phyloP scores from a whole-genome alignment of 345 rosid species.

The Eucalyptus grandis region DNA sequence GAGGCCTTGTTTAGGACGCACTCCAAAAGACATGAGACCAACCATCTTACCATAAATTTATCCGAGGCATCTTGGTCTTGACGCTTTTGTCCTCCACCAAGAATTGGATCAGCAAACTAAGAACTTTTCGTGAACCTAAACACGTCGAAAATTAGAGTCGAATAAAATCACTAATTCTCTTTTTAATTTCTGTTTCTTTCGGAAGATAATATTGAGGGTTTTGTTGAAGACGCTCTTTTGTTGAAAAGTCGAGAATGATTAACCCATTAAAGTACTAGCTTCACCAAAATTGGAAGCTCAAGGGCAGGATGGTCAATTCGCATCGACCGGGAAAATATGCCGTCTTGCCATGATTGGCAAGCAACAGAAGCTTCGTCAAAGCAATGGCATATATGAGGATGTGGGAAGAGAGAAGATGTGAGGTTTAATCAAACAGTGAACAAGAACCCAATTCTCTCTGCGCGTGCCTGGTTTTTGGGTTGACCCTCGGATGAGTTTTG shows the following conservation, averaged over 20 bases:
- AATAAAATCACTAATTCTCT: background rate
- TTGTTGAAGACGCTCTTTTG: background rate
- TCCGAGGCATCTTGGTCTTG: background rate
- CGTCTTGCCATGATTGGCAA: background rate
- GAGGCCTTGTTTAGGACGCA: slow-evolving; percentile 5
- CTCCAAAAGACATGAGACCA: slow-evolving; percentile 11
- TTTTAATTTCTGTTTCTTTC: background rate
- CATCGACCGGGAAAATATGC: background rate
- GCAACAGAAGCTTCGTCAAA: slow-evolving; percentile 1
- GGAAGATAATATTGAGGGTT: background rate
- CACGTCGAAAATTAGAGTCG: background rate
- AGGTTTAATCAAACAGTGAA: slow-evolving; percentile 7
- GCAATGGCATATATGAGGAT: background rate
- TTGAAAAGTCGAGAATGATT: background rate
- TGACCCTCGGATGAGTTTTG: background rate
- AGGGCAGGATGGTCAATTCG: background rate
- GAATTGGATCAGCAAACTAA: background rate
- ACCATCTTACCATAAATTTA: slow-evolving; percentile 3
- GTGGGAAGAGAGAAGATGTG: background rate
- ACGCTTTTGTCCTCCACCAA: background rate
- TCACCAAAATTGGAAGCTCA: background rate
- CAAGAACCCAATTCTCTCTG: slow-evolving; percentile 5
- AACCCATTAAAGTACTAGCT: background rate
- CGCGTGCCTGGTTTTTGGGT: background rate
- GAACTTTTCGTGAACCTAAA: background rate